Percentiles rank a stretch among this genome's conserved stretches.
phyloP scores from a whole-genome alignment of 768 basidiomycete genomes.

The Trametes coccinea region DNA sequence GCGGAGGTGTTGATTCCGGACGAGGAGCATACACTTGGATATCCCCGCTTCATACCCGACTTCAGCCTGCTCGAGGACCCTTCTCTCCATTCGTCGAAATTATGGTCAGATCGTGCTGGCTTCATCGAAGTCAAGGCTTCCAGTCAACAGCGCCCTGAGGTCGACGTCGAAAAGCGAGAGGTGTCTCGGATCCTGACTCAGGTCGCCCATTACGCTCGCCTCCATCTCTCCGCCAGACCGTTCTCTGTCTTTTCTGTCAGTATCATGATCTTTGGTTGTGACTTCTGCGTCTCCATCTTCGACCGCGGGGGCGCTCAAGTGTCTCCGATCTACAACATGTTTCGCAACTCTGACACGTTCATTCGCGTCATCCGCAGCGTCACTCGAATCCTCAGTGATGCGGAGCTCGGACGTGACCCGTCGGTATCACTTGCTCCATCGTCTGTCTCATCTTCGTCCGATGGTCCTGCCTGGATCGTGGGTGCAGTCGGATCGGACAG shows the following conservation, averaged over 20 bases:
- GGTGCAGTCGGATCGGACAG: not conserved
- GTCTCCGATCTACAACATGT: constrained; percentile 31
- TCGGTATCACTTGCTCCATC: constrained; percentile 1
- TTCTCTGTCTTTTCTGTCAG: constrained; percentile 34
- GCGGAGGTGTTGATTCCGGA: not conserved
- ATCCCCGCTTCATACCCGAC: not conserved
- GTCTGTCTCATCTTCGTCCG: not conserved
- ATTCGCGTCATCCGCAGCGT: constrained; percentile 29
- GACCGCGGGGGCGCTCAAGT: constrained; percentile 33
- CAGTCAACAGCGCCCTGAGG: not conserved
- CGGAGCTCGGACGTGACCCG: constrained; percentile 14
- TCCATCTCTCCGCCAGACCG: constrained; percentile 30
- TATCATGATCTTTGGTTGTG: constrained; percentile 32
- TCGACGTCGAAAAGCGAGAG: too few relatives aligned
- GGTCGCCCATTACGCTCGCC: constrained; percentile 31
- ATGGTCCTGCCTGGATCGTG: not conserved
- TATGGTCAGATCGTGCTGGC: not conserved
- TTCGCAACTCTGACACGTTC: constrained; percentile 24
- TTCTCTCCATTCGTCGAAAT: not conserved
- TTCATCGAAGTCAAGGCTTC: not conserved
- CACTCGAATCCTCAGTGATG: constrained; percentile 7
- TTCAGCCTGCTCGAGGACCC: not conserved
- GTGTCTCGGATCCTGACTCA: not conserved
- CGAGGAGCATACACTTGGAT: not conserved
- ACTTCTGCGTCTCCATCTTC: constrained; percentile 35